Evolutionary conservation across 768 basidiomycete species (phyloP), one percentile per base, ranked within the genome.

Genomic region (Kwoniella sp.): DNA sequence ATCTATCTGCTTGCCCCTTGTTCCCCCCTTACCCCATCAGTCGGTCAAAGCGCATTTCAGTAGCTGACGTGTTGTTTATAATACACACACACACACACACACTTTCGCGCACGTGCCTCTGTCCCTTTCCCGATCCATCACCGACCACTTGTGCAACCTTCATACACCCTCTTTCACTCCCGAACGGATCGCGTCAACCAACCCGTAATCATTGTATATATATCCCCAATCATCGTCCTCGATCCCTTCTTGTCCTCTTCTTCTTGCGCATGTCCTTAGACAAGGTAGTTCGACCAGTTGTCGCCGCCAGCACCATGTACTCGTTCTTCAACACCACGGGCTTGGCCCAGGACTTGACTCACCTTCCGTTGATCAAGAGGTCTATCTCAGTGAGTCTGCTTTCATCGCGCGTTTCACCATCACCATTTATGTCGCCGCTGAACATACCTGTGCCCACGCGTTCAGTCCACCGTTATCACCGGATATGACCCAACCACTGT

Each of bases 401-500:
- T 3, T 45, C 41, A 45, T 11, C 8, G 41, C 20, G 41, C 28
- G 20, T 29, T 22, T 1, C 5, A 52, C 23, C 2, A 20, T 26
- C 3, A 45, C 8, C 15, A n/a, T 0, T 15, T 15, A 20, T 58
- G 38, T 7, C 12, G 22, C 26, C 48, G 37, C 17, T 52, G n/a
- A 50, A 4, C 3, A 4, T 13, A 12, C 22, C 28, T 45, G 17
- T 52, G 52, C 15, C n/a, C n/a, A 58, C 55, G 20, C n/a, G 4
- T 51, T 8, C 56, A 76, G 75, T 70, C 68, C 17, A 71, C 67
- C 59, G 82, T 94, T 15, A 84, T 95, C 28, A 86, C 85, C 57
- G 92, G 91, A n/a, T 82, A 84, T 48, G 88, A 93, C 74, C 93
- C 93, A 8, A 75, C 85, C 0, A 38, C 76, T 0, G 90, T 87